Evolutionary conservation across 768 basidiomycete species (phyloP).

Genomic region (Trametes cubensis): DNA sequence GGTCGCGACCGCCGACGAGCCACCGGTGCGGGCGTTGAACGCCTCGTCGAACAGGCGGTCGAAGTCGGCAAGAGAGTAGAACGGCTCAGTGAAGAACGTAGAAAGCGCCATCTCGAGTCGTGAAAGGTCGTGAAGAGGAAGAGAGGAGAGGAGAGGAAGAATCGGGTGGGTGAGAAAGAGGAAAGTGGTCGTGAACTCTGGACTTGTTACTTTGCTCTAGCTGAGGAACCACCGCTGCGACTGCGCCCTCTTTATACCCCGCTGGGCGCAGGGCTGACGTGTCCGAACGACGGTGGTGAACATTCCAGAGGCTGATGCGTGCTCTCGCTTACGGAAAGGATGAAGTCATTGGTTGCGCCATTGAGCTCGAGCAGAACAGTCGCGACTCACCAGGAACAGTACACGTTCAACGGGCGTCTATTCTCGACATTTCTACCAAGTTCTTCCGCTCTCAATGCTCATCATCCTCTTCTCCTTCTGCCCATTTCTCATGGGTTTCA

Average conservation of each 20-base stretch:
- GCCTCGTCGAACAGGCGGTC: slow-evolving; percentile 50
- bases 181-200: slow-evolving; percentile 21
- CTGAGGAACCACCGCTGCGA: slow-evolving; percentile 10
- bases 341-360: slow-evolving; percentile 10
- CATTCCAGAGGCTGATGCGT: slow-evolving; percentile 3
- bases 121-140: slow-evolving; percentile 18
- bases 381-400: slow-evolving; percentile 1
- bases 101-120: slow-evolving; percentile 38
- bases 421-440: slow-evolving; percentile 4
- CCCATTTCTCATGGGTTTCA: too few relatives aligned
- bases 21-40: slow-evolving; percentile 31
- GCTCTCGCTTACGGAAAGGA: not conserved
- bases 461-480: too few relatives aligned
- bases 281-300: not conserved
- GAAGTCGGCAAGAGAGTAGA: slow-evolving; percentile 42
- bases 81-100: slow-evolving; percentile 46
- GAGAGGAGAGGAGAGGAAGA: not conserved
- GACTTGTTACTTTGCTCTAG: slow-evolving; percentile 23
- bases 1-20: slow-evolving; percentile 7
- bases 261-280: not conserved
- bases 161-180: slow-evolving; percentile 11
- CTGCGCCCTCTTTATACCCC: not conserved
- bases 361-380: not conserved
- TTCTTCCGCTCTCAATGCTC: not conserved
- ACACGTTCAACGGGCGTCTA: not conserved